These are phyloP conservation scores for Colletotrichum sp. DNA, from an alignment of 2,329 filamentous ascomycete genomes.

Conservation along the genomic window DNA sequence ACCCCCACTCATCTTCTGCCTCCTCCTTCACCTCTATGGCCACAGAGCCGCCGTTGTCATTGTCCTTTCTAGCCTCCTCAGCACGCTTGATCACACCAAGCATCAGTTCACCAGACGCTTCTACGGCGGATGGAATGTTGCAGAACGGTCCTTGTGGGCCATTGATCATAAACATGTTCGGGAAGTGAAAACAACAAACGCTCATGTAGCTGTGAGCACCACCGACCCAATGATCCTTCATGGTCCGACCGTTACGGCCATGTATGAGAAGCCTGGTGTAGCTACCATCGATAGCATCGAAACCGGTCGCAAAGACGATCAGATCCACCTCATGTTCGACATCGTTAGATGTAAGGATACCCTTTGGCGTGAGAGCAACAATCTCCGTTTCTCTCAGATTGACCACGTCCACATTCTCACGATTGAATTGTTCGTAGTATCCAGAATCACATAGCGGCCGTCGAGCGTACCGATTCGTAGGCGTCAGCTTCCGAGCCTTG, in stretches of 20 bases:
- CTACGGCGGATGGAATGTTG: not conserved
- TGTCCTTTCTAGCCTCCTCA: not conserved
- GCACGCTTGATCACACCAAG: not conserved
- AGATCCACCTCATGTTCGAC: not conserved
- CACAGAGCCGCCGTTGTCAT: not conserved
- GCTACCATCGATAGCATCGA: not conserved
- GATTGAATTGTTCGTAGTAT: not conserved
- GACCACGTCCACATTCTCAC: not conserved
- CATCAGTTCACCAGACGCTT: not conserved
- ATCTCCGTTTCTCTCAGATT: not conserved
- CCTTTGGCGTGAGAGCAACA: not conserved
- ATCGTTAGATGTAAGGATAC: not conserved
- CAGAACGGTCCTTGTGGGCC: not conserved
- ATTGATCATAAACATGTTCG: constrained; percentile 26
- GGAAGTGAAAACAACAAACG: constrained; percentile 31
- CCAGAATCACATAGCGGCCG: not conserved
- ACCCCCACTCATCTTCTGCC: not conserved
- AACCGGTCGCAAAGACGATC: not conserved
- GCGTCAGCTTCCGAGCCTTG: constrained; percentile 24
- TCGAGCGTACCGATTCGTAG: constrained; percentile 19
- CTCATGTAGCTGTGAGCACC: not conserved
- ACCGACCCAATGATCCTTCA: not conserved
- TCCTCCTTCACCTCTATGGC: not conserved
- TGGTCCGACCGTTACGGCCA: not conserved
- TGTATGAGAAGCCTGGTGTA: not conserved